These are phyloP conservation scores for Hypholoma fasciculare DNA, from an alignment of 768 basidiomycete species.

Conservation along the genomic window DNA sequence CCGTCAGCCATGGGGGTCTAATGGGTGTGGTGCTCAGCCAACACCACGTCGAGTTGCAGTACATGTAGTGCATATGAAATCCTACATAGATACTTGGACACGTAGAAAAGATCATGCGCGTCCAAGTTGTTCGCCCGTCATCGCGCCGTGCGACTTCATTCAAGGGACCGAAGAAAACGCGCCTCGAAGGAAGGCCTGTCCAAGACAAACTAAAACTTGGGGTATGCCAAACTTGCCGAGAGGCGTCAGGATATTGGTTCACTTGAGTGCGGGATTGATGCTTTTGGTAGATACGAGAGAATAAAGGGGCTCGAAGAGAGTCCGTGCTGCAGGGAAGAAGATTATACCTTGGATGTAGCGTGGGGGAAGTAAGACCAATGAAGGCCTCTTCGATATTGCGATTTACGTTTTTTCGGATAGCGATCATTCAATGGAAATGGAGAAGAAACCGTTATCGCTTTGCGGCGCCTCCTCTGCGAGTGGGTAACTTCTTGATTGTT, in stretches of 20 bases:
- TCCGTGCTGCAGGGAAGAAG: constrained; percentile 12
- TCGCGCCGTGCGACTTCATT: not conserved
- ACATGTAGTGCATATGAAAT: constrained; percentile 9
- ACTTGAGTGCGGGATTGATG: not conserved
- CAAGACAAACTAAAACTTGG: constrained; percentile 22
- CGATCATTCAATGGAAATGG: not conserved
- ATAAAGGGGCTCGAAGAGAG: constrained; percentile 11
- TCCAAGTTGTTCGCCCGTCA: not conserved
- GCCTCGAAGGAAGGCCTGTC: not conserved
- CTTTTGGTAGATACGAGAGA: constrained; percentile 4
- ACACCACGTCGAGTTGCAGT: not conserved
- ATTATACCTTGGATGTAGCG: constrained; percentile 9
- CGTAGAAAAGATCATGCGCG: not conserved
- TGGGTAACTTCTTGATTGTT: constrained; percentile 58
- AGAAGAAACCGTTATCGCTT: constrained; percentile 31
- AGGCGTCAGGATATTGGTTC: constrained; percentile 3
- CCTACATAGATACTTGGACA: constrained; percentile 14
- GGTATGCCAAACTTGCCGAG: constrained; percentile 7
- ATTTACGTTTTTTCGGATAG: constrained; percentile 2
- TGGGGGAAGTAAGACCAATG: constrained; percentile 2
- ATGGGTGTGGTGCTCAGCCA: not conserved
- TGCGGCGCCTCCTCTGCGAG: constrained; percentile 34
- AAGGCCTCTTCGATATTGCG: constrained; percentile 8
- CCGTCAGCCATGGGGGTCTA: constrained; percentile 21
- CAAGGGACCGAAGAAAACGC: not conserved